A percentile compares a stretch with the other conserved stretches of the same genome.
Evolutionary conservation across 2,329 filamentous ascomycete genomes (phyloP).

Genomic region (Aspergillus sp.): DNA sequence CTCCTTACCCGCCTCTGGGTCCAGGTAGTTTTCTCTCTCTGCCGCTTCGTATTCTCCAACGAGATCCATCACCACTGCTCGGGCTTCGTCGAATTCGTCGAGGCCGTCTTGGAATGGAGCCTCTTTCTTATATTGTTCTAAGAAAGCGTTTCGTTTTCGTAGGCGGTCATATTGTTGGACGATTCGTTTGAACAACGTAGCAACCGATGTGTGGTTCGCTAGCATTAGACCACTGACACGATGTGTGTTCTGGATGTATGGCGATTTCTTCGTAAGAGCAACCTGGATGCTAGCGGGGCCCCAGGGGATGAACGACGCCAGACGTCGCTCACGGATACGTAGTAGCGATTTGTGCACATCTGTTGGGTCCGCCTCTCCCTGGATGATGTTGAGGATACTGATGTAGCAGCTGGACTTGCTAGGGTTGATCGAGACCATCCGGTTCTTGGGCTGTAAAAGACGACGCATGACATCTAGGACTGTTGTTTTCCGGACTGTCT

Average conservation of each 20-base stretch:
- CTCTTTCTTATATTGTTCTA: constrained; percentile 95
- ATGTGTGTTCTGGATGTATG: constrained; percentile 91
- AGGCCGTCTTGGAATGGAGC: constrained; percentile 89
- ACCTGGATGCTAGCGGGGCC: constrained; percentile 97
- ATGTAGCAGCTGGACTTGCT: constrained; percentile 99
- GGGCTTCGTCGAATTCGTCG: constrained; percentile 91
- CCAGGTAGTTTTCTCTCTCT: constrained; percentile 86
- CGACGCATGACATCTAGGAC: constrained; percentile 97
- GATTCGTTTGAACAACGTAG: constrained; percentile 93
- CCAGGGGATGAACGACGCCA: constrained; percentile 98
- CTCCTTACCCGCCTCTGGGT: constrained; percentile 61
- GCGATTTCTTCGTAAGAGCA: constrained; percentile 91
- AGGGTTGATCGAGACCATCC: constrained; percentile 95
- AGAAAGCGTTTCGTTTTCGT: constrained; percentile 93
- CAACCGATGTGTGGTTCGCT: constrained; percentile 96
- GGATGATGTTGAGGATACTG: constrained; percentile 97
- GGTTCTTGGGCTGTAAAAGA: constrained; percentile 93
- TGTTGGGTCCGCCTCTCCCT: constrained; percentile 95
- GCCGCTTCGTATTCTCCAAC: constrained; percentile 96
- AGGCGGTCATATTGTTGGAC: constrained; percentile 89
- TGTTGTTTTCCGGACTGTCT: constrained; percentile 96
- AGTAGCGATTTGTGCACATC: constrained; percentile 97
- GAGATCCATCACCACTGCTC: constrained; percentile 85
- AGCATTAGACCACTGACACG: constrained; percentile 96
- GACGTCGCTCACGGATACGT: constrained; percentile 86